These are phyloP conservation scores for Naganishia vaughanmartiniae DNA, from an alignment of 768 basidiomycete genomes.

Conservation along the genomic window DNA sequence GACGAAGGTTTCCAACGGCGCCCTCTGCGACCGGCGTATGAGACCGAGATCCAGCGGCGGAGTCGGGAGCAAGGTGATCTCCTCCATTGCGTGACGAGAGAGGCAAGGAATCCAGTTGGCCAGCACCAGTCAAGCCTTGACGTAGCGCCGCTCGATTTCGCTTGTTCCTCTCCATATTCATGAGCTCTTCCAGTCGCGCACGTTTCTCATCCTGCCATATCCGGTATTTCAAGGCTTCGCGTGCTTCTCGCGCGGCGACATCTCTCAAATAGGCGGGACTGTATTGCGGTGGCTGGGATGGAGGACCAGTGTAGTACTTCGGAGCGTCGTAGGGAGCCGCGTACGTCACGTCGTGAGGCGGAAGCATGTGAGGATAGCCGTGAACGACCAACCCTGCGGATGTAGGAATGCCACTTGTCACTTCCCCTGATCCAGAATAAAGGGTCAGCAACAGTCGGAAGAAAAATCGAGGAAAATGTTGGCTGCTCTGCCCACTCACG, in stretches of 20 bases:
- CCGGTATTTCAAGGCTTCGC: not conserved
- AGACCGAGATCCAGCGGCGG: slow-evolving; percentile 2
- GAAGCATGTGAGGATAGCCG: not conserved
- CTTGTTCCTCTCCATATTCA: slow-evolving; percentile 15
- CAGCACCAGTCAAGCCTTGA: not conserved
- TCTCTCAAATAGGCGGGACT: not conserved
- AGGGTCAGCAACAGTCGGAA: not conserved
- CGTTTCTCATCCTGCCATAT: slow-evolving; percentile 23
- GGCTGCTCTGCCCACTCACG: not conserved
- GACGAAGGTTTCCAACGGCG: not conserved
- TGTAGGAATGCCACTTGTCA: not conserved
- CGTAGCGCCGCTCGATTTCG: not conserved
- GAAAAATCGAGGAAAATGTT: not conserved
- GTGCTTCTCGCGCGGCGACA: not conserved
- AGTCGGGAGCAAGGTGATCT: slow-evolving; percentile 7
- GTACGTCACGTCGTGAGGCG: not conserved
- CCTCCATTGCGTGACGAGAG: not conserved
- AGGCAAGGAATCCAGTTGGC: not conserved
- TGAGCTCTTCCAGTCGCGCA: slow-evolving; percentile 17
- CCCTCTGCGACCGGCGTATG: slow-evolving; percentile 10
- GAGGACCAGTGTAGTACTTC: not conserved
- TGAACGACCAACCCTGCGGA: not conserved
- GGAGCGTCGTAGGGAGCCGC: not conserved
- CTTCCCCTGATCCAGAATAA: not conserved
- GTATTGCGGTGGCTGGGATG: not conserved